Base-by-base conservation (phyloP, 2,329 filamentous ascomycete species). In the Neodidymelliopsis sp. region DNA sequence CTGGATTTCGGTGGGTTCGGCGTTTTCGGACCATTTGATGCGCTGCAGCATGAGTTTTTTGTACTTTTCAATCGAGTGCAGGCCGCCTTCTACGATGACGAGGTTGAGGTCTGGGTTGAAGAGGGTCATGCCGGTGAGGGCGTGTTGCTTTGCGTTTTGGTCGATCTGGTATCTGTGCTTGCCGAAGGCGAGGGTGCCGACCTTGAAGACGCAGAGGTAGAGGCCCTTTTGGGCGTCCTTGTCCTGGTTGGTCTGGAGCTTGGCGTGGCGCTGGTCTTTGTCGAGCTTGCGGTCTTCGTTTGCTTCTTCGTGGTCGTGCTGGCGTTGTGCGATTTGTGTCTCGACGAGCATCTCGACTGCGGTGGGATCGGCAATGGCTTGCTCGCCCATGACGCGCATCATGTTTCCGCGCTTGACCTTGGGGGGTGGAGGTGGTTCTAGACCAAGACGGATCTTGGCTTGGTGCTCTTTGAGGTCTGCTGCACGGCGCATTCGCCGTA, bases 341-440 rank as follows among this genome's bases (percentile, higher is more conserved):
- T 95, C 96, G 40, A 99, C 94, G 18, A 91, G 86, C 39, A 91
- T 91, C 75, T 99, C 94, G 34, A 99, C 94, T 4, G 94, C 94
- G 0, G 95, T 99, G 6, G 94, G 94, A 74, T 99, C 94, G 69
- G 96, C 95, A 59, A 99, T 93, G 13, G 87, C 87, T 74, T 91
- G 88, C 69, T 97, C 91, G 55, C 94, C 94, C 46, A 97, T 81
- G 22, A 99, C 94, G 49, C 92, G 88, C 94, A 99, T 99, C 69
- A 99, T 83, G 72, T 99, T 99, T 49, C 88, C 90, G 74, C 95
- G 95, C 77, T 97, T 97, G 61, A 99, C 91, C 75, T 97, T 99
- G 9, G 94, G 93, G 19, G 92, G 89, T 20, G 92, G 91, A 15
- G 93, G 90, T 3, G 92, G 91, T 52, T 93, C 88, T 11, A 99